These are phyloP conservation scores for Fusarium buxicola DNA, from an alignment of 2,329 filamentous ascomycete species.

Conservation along the genomic window DNA sequence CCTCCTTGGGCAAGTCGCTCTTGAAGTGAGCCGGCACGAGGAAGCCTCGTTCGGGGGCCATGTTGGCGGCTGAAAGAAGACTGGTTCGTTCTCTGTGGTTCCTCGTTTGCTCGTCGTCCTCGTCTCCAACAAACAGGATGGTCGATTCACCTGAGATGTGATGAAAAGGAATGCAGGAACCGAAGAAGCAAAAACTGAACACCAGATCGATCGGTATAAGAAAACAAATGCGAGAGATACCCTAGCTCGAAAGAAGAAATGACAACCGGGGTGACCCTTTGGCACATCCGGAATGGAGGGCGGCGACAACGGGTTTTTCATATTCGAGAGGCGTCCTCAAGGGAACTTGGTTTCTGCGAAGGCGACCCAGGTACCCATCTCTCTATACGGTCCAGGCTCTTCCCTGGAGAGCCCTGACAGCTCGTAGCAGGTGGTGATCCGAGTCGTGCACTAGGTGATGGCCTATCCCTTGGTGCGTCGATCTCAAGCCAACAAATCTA, in stretches of 20 bases:
- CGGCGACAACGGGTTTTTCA: slow-evolving; percentile 12
- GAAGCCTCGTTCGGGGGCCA: slow-evolving; percentile 33
- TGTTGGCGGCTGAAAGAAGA: neutral
- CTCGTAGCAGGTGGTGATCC: slow-evolving; percentile 33
- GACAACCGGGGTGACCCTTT: slow-evolving; percentile 1
- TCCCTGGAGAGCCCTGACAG: slow-evolving; percentile 33
- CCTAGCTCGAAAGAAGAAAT: slow-evolving; percentile 14
- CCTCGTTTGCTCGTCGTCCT: neutral
- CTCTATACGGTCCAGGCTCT: slow-evolving; percentile 25
- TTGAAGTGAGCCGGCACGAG: slow-evolving; percentile 36
- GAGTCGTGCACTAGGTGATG: slow-evolving; percentile 35
- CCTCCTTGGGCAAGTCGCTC: slow-evolving; percentile 16
- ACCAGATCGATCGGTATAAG: slow-evolving; percentile 5
- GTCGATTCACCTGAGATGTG: slow-evolving; percentile 6
- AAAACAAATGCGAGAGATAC: slow-evolving; percentile 9
- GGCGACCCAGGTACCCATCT: slow-evolving; percentile 13
- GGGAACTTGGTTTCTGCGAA: neutral
- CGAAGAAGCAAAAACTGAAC: slow-evolving; percentile 1
- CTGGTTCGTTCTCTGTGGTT: neutral
- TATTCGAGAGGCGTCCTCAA: neutral
- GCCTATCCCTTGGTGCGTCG: slow-evolving; percentile 12
- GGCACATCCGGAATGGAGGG: slow-evolving; percentile 10
- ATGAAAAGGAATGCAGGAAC: neutral
- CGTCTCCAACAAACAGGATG: neutral
- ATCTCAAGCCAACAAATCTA: slow-evolving; percentile 24